These are phyloP conservation scores for Phytophthora sp. DNA, from an alignment of 352 stramenopile genomes.

Conservation along the genomic window DNA sequence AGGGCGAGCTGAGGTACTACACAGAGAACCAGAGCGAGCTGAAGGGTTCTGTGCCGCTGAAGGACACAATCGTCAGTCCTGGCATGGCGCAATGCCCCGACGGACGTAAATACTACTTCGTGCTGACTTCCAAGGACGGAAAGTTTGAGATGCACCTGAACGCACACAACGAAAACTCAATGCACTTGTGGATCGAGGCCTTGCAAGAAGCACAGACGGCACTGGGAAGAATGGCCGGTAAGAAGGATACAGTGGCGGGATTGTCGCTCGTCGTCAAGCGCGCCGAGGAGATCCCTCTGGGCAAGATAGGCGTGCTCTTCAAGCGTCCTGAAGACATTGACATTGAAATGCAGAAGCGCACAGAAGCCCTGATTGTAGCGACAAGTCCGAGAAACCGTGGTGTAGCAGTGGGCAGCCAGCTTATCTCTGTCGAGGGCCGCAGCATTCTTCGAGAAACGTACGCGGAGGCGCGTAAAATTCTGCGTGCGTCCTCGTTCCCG, in stretches of 20 bases:
- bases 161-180: slow-evolving; percentile 79
- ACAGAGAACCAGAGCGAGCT: slow-evolving; percentile 79
- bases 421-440: slow-evolving; percentile 62
- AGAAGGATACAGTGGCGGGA: slow-evolving; percentile 59
- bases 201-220: slow-evolving; percentile 79
- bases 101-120: slow-evolving; percentile 85
- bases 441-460: slow-evolving; percentile 78
- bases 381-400: slow-evolving; percentile 47
- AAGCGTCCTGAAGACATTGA: slow-evolving; percentile 64
- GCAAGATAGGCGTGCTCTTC: slow-evolving; percentile 68
- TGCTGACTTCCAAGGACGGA: slow-evolving; percentile 79
- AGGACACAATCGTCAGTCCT: slow-evolving; percentile 82
- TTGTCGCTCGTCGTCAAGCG: slow-evolving; percentile 78
- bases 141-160: slow-evolving; percentile 90
- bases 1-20: slow-evolving; percentile 82
- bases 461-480: slow-evolving; percentile 47
- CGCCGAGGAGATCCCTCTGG: slow-evolving; percentile 80
- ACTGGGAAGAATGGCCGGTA: slow-evolving; percentile 50
- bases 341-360: slow-evolving; percentile 77
- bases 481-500: slow-evolving; percentile 65
- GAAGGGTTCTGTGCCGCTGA: slow-evolving; percentile 75
- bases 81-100: slow-evolving; percentile 85
- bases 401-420: slow-evolving; percentile 74
- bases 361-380: slow-evolving; percentile 76
- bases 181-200: slow-evolving; percentile 89